phyloP scores from a whole-genome alignment of 352 stramenopile genomes.

The Phytophthora tentaculata region DNA sequence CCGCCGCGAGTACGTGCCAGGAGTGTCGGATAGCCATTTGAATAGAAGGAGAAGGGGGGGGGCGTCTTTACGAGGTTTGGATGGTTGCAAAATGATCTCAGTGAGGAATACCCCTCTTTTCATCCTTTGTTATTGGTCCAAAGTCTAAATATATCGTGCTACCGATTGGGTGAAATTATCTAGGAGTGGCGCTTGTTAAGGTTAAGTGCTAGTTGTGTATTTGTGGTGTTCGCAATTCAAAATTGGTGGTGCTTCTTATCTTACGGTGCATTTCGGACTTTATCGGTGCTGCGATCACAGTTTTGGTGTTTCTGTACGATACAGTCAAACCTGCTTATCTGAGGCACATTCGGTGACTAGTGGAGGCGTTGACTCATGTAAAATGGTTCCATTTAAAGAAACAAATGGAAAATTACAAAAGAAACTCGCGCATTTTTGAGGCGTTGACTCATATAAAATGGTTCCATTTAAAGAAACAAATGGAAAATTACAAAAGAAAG shows the following conservation, averaged over 20 bases:
- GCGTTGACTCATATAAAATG: too few relatives aligned
- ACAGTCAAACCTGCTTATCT: too few relatives aligned
- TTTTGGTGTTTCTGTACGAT: not conserved
- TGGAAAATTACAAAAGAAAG: too few relatives aligned
- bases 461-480: too few relatives aligned
- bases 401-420: too few relatives aligned
- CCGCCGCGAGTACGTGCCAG: slow-evolving; percentile 1
- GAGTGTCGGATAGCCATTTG: not conserved
- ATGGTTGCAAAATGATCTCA: not conserved
- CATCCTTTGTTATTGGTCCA: not conserved
- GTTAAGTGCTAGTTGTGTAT: not conserved
- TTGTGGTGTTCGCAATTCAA: not conserved
- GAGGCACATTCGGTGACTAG: too few relatives aligned
- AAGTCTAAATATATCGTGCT: not conserved
- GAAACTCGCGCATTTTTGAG: too few relatives aligned
- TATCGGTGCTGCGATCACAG: not conserved
- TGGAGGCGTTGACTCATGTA: too few relatives aligned
- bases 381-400: too few relatives aligned
- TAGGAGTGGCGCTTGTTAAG: not conserved
- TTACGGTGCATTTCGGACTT: not conserved
- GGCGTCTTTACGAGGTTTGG: not conserved
- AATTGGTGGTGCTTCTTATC: not conserved
- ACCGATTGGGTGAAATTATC: not conserved
- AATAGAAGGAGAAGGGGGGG: too few relatives aligned
- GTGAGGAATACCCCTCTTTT: not conserved